A percentile compares a stretch with the other conserved stretches of the same genome.
phyloP scores from a whole-genome alignment of 1,284 basidiomycete genomes.

The Cronartium quercuum region DNA sequence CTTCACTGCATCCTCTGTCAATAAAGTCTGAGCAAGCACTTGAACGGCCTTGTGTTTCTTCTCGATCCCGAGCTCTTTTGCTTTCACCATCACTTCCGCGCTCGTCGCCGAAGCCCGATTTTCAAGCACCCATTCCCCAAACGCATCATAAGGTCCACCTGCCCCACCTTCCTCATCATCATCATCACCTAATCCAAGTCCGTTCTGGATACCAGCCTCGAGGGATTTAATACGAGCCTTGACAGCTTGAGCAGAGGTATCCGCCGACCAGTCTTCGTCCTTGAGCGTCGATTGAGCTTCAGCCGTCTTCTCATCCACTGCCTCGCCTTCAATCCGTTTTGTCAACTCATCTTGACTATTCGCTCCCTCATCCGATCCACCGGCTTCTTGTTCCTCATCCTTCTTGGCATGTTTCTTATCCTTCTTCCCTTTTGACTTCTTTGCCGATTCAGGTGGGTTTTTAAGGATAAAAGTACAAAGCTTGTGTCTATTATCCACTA shows the following conservation, averaged over 20 bases:
- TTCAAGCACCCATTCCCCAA: slow-evolving; percentile 81
- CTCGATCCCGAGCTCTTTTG: slow-evolving; percentile 83
- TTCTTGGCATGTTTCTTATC: slow-evolving; percentile 55
- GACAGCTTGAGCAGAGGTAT: slow-evolving; percentile 86
- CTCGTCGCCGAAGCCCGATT: slow-evolving; percentile 57
- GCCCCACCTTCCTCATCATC: slow-evolving; percentile 70
- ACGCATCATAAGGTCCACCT: slow-evolving; percentile 75
- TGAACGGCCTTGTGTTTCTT: slow-evolving; percentile 91
- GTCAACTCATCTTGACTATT: slow-evolving; percentile 52
- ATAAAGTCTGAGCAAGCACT: slow-evolving; percentile 78
- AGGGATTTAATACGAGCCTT: slow-evolving; percentile 75
- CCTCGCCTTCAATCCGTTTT: slow-evolving; percentile 55
- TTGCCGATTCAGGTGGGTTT: slow-evolving; percentile 75
- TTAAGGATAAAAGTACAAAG: slow-evolving; percentile 93
- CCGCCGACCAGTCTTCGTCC: slow-evolving; percentile 72
- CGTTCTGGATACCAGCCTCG: slow-evolving; percentile 59
- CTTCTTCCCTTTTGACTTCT: slow-evolving; percentile 50
- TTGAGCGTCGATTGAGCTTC: slow-evolving; percentile 51
- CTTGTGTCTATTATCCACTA: slow-evolving; percentile 95
- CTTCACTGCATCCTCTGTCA: slow-evolving; percentile 66
- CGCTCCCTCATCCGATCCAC: slow-evolving; percentile 43
- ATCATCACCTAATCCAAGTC: slow-evolving; percentile 54
- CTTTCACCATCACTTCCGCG: slow-evolving; percentile 75
- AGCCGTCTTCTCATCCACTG: slow-evolving; percentile 51
- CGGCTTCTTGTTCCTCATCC: slow-evolving; percentile 42